Conservation (phyloP, 108 stramenopile species). For the Nitzschia sp. region DNA sequence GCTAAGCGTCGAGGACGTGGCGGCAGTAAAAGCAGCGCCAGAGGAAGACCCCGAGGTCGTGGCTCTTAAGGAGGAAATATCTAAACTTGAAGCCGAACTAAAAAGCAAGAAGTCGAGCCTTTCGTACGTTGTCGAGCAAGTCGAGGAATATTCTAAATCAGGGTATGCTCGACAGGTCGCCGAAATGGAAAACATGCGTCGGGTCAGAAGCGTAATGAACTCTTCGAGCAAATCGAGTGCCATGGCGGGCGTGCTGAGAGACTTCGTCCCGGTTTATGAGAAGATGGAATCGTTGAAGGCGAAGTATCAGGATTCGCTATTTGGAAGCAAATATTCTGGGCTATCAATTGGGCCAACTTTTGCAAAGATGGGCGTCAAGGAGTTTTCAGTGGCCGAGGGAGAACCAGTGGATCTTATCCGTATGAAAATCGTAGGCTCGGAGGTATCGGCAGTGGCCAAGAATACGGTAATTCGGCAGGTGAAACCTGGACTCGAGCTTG, state of each 20-base stretch:
- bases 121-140: slow-evolving; percentile 42
- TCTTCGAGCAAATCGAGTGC: slow-evolving; percentile 49
- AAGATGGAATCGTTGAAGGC: slow-evolving; percentile 47
- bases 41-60: slow-evolving; percentile 54
- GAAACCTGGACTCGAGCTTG: slow-evolving; percentile 62
- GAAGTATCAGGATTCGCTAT: slow-evolving; percentile 54
- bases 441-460: slow-evolving; percentile 50
- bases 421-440: slow-evolving; percentile 53
- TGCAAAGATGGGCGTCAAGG: slow-evolving; percentile 61
- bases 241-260: slow-evolving; percentile 47
- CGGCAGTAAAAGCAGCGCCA: slow-evolving; percentile 12
- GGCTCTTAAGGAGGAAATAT: slow-evolving; percentile 68
- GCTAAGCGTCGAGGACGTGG: slow-evolving; percentile 8
- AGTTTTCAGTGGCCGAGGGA: slow-evolving; percentile 48
- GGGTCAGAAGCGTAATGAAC: slow-evolving; percentile 59
- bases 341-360: slow-evolving; percentile 52
- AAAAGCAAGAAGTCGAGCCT: slow-evolving; percentile 56
- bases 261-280: slow-evolving; percentile 72
- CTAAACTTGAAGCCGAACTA: slow-evolving; percentile 56
- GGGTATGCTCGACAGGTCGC: slow-evolving; percentile 86
- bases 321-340: slow-evolving; percentile 60
- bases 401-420: slow-evolving; percentile 45
- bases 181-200: slow-evolving; percentile 76
- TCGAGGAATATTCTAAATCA: slow-evolving; percentile 67
- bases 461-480: slow-evolving; percentile 57